phyloP scores from a whole-genome alignment of 192 early-diverging fungal genomes.

The Phycomyces nitens region DNA sequence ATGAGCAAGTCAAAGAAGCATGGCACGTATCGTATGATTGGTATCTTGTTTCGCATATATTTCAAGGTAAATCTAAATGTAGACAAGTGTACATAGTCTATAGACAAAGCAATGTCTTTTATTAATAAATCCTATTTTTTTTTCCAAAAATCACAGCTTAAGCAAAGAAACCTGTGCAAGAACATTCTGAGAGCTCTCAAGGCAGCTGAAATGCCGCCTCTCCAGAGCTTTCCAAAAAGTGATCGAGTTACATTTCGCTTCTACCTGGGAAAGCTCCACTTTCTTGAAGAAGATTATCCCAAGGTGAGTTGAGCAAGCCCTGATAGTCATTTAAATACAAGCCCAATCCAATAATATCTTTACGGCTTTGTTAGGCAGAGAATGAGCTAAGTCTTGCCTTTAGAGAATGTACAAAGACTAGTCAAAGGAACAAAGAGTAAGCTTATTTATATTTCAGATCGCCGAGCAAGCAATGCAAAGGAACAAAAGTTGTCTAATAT shows the following conservation, averaged over 20 bases:
- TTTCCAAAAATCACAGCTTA: slow-evolving; percentile 43
- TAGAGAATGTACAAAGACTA: slow-evolving; percentile 34
- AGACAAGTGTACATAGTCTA: neutral
- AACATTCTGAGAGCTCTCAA: slow-evolving; percentile 76
- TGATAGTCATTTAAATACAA: neutral
- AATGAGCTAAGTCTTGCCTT: slow-evolving; percentile 49
- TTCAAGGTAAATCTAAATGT: slow-evolving; percentile 56
- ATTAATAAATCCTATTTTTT: too few species aligned
- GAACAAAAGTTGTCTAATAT: neutral
- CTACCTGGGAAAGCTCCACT: slow-evolving; percentile 83
- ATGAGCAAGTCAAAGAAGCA: slow-evolving; percentile 73
- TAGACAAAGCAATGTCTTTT: too few species aligned
- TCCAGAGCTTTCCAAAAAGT: slow-evolving; percentile 76
- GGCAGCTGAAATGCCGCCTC: slow-evolving; percentile 64
- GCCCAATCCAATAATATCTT: neutral
- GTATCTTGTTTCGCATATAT: slow-evolving; percentile 84
- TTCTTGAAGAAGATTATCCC: slow-evolving; percentile 78
- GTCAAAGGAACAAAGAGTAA: slow-evolving; percentile 46
- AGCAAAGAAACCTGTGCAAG: slow-evolving; percentile 75
- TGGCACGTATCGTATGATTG: slow-evolving; percentile 89
- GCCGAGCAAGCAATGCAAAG: neutral
- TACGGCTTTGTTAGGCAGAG: slow-evolving; percentile 41
- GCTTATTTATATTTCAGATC: slow-evolving; percentile 4
- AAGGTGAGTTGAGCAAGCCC: slow-evolving; percentile 37
- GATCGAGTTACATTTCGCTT: slow-evolving; percentile 86